Conservation (phyloP, 768 basidiomycete genomes). For the Tylopilus vinaceipallidus region DNA sequence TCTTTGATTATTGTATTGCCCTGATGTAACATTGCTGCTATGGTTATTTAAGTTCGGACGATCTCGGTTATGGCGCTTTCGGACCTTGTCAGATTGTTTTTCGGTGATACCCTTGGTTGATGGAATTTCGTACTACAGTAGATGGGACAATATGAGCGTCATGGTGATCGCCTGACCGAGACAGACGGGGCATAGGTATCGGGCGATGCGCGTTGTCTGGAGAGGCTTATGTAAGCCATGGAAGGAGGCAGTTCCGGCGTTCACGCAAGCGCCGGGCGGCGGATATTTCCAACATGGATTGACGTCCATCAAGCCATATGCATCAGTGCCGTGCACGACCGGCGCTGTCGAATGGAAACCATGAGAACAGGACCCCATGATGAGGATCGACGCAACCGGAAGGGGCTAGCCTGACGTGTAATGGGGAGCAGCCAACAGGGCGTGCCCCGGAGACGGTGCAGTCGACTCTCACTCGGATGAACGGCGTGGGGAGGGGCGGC, state of each 20-base stretch:
- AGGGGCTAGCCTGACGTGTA: too few species aligned
- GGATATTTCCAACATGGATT: neutral
- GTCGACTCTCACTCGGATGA: too few species aligned
- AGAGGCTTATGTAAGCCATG: too few species aligned
- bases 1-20: neutral
- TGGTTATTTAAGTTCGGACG: constrained; percentile 1
- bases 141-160: neutral
- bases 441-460: too few species aligned
- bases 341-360: neutral
- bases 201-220: too few species aligned
- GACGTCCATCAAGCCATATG: neutral
- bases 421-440: too few species aligned
- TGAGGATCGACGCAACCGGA: neutral
- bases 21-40: neutral
- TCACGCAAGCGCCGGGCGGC: neutral
- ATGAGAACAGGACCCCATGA: too few species aligned
- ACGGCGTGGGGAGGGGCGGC: too few species aligned
- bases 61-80: neutral
- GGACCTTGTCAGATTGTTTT: neutral
- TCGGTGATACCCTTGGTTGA: constrained; percentile 5
- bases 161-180: too few species aligned
- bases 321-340: neutral
- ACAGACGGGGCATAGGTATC: too few species aligned
- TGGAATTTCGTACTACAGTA: neutral
- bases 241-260: too few species aligned